A percentile compares a stretch with the other conserved stretches of the same genome.
These are phyloP conservation scores for Kazachstania psychrophila DNA, from an alignment of 805 yeast genomes.

Conservation along the genomic window DNA sequence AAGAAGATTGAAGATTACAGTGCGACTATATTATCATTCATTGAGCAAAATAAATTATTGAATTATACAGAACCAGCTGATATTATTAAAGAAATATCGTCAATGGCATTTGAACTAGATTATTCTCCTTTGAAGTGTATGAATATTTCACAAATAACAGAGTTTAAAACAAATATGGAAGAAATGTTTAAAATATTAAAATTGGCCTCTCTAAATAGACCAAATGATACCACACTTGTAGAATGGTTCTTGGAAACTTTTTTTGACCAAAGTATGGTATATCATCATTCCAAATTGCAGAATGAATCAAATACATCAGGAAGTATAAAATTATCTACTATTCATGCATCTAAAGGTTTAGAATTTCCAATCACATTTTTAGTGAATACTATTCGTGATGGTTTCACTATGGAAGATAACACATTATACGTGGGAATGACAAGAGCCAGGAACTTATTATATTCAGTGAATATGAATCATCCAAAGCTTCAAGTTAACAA, in stretches of 20 bases:
- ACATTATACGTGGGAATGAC: conserved; percentile 59
- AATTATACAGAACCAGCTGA: conserved; percentile 28
- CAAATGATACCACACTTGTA: conserved; percentile 17
- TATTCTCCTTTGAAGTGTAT: conserved; percentile 17
- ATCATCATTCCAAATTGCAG: conserved; percentile 5
- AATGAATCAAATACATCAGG: conserved; percentile 4
- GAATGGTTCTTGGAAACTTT: conserved; percentile 31
- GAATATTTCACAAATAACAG: conserved; percentile 15
- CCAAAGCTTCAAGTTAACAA: background rate
- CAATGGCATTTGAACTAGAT: conserved; percentile 30
- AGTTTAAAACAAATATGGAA: conserved; percentile 23
- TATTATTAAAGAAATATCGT: conserved; percentile 30
- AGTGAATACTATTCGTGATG: conserved; percentile 13
- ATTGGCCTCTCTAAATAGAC: conserved; percentile 19
- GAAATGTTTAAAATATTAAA: conserved; percentile 33
- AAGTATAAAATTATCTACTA: conserved; percentile 50
- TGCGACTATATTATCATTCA: conserved; percentile 12
- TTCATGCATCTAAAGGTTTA: conserved; percentile 67
- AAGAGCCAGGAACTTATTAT: conserved; percentile 41
- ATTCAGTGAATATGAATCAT: conserved; percentile 19
- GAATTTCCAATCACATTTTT: conserved; percentile 65
- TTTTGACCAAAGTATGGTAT: conserved; percentile 17
- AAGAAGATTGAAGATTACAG: conserved; percentile 25
- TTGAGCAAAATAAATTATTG: conserved; percentile 6
- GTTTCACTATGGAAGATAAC: conserved; percentile 30